A percentile compares a stretch with the other conserved stretches of the same genome.
phyloP scores from a whole-genome alignment of 2,329 filamentous ascomycete species.

The Diaporthe caulivora region DNA sequence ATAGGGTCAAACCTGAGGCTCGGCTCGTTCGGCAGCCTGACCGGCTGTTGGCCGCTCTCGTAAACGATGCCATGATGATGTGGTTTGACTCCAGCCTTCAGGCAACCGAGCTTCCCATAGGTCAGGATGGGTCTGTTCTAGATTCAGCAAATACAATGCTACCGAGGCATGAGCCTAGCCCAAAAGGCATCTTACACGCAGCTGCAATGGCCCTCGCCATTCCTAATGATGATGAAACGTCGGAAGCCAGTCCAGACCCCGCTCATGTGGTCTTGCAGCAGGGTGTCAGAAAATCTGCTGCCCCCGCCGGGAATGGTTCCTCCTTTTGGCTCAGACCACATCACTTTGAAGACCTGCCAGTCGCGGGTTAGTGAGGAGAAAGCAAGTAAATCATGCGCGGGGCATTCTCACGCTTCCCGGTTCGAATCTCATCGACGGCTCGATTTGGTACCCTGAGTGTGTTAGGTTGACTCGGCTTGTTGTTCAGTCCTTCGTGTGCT shows the following conservation, averaged over 20 bases:
- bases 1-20: slow-evolving; percentile 62
- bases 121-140: slow-evolving; percentile 64
- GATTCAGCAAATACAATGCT: neutral
- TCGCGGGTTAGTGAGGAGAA: slow-evolving; percentile 2
- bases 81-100: slow-evolving; percentile 65
- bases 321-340: slow-evolving; percentile 63
- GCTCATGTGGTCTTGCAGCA: slow-evolving; percentile 46
- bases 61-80: slow-evolving; percentile 67
- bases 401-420: slow-evolving; percentile 20
- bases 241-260: slow-evolving; percentile 63
- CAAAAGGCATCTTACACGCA: slow-evolving; percentile 63
- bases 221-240: slow-evolving; percentile 67
- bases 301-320: slow-evolving; percentile 20
- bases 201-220: slow-evolving; percentile 64
- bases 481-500: neutral
- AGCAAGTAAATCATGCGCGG: neutral
- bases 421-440: slow-evolving; percentile 24
- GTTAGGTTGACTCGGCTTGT: neutral
- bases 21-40: slow-evolving; percentile 56
- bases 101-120: slow-evolving; percentile 65
- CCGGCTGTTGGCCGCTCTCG: slow-evolving; percentile 50
- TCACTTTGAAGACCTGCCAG: slow-evolving; percentile 65
- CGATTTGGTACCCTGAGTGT: slow-evolving; percentile 23
- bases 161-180: neutral
- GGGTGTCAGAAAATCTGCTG: slow-evolving; percentile 46